Base-by-base conservation (phyloP, 2,329 filamentous ascomycete species). In the Fusarium udum region DNA sequence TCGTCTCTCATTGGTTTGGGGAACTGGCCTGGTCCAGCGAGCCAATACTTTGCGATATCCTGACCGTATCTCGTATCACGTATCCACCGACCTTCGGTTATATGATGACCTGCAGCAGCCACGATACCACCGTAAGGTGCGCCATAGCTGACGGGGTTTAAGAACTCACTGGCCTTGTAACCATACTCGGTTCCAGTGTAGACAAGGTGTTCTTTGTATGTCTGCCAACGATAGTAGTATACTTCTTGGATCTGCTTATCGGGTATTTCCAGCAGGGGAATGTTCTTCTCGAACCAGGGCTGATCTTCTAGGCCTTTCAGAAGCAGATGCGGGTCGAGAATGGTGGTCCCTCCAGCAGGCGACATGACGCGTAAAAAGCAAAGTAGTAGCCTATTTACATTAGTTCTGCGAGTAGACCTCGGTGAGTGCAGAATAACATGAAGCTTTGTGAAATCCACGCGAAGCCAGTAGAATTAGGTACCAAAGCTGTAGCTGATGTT, bases 171-270 rank as follows among this genome's bases (percentile, higher is more conserved):
- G 36, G 55, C 5, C 24, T 51, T 49, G n/a, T 64, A 64, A 20
- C 43, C 61, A 51, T 60, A 61, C 31, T 64, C 4, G 3, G 36
- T 22, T 49, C 55, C 55, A 14, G 55, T 64, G 43, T 49, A 61
- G 13, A 64, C 55, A 22, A 64, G 43, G 28, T 64, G 55, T 40
- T 64, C 55, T 28, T 64, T 64, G 24, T 61, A 61, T 16, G 36
- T 60, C 31, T 64, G 55, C 61, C 61, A 43, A 8, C 55, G 55
- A 6, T 64, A 64, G 24, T 64, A 61, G 55, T 64, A 64, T 8
- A 61, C 43, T 9, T 51, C 43, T 5, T 61, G 53, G 28, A 43
- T 64, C 9, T 36, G n/a, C 11, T 20, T 60, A 22, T 60, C 24
- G 2, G 43, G 61, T 8, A 60, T 20, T 7, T 64, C 37, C 4